phyloP scores from a whole-genome alignment of 306 rosid species.

The Geum urbanum region DNA sequence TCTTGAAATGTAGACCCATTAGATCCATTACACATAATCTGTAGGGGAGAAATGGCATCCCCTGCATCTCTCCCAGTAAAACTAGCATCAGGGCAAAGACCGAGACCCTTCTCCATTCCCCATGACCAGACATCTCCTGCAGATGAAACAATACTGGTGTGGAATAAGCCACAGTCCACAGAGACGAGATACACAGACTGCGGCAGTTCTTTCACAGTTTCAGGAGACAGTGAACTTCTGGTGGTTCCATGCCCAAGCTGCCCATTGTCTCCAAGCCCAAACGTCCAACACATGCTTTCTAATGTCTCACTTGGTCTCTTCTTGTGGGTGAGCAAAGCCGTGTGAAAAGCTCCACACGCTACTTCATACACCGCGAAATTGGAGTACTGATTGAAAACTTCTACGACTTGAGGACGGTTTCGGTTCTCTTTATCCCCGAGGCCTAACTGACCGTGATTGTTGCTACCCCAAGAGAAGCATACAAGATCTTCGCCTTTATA shows the following conservation, averaged over 20 bases:
- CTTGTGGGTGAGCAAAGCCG: slow-evolving; percentile 71
- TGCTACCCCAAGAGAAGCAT: slow-evolving; percentile 86
- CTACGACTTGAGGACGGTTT: slow-evolving; percentile 51
- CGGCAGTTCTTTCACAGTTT: slow-evolving; percentile 62
- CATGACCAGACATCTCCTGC: slow-evolving; percentile 88
- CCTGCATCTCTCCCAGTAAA: slow-evolving; percentile 53
- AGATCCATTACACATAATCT: slow-evolving; percentile 28
- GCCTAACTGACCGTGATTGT: slow-evolving; percentile 81
- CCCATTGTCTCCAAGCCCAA: slow-evolving; percentile 88
- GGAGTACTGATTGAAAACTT: slow-evolving; percentile 45
- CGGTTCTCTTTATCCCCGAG: slow-evolving; percentile 68
- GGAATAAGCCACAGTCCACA: slow-evolving; percentile 83
- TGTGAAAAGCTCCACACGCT: slow-evolving; percentile 91
- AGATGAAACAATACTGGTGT: slow-evolving; percentile 75
- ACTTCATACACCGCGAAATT: slow-evolving; percentile 54
- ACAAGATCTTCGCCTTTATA: slow-evolving; percentile 49
- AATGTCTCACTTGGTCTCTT: slow-evolving; percentile 39
- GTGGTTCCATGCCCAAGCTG: slow-evolving; percentile 93
- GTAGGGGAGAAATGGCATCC: slow-evolving; percentile 65
- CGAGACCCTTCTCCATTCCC: slow-evolving; percentile 99
- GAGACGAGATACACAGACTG: slow-evolving; percentile 38
- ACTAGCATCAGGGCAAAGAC: slow-evolving; percentile 80
- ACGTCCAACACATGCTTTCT: slow-evolving; percentile 73
- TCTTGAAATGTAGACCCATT: slow-evolving; percentile 45
- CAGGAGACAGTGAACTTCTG: slow-evolving; percentile 45